Evolutionary conservation across 257 asterid species (phyloP).

Genomic region (Salvia miltiorrhiza): DNA sequence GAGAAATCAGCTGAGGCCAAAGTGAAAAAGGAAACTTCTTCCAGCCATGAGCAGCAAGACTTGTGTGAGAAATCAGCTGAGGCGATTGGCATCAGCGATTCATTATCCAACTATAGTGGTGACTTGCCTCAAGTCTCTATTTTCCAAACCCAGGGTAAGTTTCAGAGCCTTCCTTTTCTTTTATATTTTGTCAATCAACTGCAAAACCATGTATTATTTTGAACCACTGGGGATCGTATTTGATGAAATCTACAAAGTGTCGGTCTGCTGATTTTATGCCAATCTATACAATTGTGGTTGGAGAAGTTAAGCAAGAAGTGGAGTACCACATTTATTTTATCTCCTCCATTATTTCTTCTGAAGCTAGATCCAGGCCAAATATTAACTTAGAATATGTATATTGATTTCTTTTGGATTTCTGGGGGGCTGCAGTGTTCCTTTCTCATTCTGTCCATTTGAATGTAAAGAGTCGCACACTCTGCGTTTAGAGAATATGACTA

Average conservation of each 20-base stretch:
- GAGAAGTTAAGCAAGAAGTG: slow-evolving; percentile 7
- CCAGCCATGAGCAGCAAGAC: slow-evolving; percentile 32
- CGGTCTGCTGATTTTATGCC: slow-evolving; percentile 3
- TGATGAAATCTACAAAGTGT: slow-evolving; percentile 3
- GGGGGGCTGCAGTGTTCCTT: neutral
- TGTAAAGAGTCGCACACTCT: slow-evolving; percentile 1
- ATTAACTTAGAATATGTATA: neutral
- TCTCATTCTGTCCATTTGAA: neutral
- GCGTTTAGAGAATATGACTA: neutral
- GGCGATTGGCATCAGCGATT: slow-evolving; percentile 36
- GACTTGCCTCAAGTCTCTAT: slow-evolving; percentile 56
- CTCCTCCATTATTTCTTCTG: neutral
- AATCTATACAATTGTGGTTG: neutral
- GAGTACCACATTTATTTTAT: neutral
- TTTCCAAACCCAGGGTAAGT: slow-evolving; percentile 59
- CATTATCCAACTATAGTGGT: slow-evolving; percentile 27
- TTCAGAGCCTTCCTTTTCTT: neutral
- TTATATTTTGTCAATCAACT: slow-evolving; percentile 9
- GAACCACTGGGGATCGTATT: neutral
- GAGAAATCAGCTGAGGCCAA: slow-evolving; percentile 34
- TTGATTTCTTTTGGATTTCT: neutral
- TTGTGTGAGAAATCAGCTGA: slow-evolving; percentile 28
- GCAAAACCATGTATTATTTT: neutral
- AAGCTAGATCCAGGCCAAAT: slow-evolving; percentile 1
- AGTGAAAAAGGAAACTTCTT: slow-evolving; percentile 34